Evolutionary conservation across 257 asterid genomes (phyloP).

Genomic region (Plantago elongata): DNA sequence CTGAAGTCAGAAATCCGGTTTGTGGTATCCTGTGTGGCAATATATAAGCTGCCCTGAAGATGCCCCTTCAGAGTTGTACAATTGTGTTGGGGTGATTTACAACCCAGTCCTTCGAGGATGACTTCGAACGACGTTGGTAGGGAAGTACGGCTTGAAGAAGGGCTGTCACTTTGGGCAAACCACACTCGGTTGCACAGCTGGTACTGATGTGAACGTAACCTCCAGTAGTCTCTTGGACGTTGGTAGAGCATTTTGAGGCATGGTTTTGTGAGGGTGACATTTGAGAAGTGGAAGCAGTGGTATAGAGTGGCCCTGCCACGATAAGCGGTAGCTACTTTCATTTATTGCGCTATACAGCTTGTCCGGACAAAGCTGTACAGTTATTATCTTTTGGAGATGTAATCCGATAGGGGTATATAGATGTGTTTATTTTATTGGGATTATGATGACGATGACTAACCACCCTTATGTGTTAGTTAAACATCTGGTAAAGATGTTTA

Average conservation of each 20-base stretch:
- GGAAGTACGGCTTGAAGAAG: slow-evolving; percentile 15
- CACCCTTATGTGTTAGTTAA: not conserved
- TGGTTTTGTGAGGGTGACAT: slow-evolving; percentile 30
- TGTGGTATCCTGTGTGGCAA: slow-evolving; percentile 42
- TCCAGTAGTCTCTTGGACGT: slow-evolving; percentile 30
- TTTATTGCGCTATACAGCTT: slow-evolving; percentile 8
- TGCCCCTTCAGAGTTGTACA: slow-evolving; percentile 30
- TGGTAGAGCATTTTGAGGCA: slow-evolving; percentile 30
- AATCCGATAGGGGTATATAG: slow-evolving; percentile 18
- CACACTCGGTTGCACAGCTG: slow-evolving; percentile 33
- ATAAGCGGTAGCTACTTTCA: slow-evolving; percentile 29
- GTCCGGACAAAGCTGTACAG: slow-evolving; percentile 29
- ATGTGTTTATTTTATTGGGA: slow-evolving; percentile 12
- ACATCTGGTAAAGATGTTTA: not conserved
- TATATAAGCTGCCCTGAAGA: slow-evolving; percentile 30
- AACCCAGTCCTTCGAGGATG: slow-evolving; percentile 22
- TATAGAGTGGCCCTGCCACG: slow-evolving; percentile 15
- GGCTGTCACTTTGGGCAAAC: slow-evolving; percentile 31
- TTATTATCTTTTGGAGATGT: slow-evolving; percentile 37
- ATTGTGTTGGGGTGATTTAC: slow-evolving; percentile 25
- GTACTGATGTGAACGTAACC: slow-evolving; percentile 39
- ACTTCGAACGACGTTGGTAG: slow-evolving; percentile 28
- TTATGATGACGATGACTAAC: slow-evolving; percentile 14
- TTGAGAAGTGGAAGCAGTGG: slow-evolving; percentile 24
- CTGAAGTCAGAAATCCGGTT: slow-evolving; percentile 47